Evolutionary conservation across 176 grass and related monocot species (phyloP).

Genomic region (Ananas comosus): DNA sequence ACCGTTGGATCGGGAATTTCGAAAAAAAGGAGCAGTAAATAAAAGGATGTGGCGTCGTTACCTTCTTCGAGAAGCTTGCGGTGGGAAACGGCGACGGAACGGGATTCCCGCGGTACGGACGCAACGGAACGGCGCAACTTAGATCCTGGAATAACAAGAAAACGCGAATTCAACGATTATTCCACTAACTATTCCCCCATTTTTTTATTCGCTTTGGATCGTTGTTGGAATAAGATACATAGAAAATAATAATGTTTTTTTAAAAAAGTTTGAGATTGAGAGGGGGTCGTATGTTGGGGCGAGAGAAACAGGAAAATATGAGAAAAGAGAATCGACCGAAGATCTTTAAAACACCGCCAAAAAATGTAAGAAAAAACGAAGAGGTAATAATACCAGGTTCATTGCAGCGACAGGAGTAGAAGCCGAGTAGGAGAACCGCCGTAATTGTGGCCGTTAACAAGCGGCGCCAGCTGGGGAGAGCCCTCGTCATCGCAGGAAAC

Average conservation of each 20-base stretch:
- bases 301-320: not conserved
- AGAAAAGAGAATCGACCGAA: not conserved
- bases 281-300: not conserved
- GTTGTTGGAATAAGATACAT: not conserved
- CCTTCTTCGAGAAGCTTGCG: slow-evolving; percentile 7
- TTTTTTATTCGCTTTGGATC: not conserved
- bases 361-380: not conserved
- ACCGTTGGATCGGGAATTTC: not conserved
- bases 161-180: not conserved
- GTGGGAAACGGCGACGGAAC: not conserved
- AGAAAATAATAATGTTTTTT: not conserved
- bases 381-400: not conserved
- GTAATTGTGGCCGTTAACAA: not conserved
- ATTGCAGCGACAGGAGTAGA: not conserved
- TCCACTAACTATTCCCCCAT: not conserved
- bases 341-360: not conserved
- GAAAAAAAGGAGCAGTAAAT: not conserved
- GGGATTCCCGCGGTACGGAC: not conserved
- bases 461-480: not conserved
- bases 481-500: not conserved
- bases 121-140: not conserved
- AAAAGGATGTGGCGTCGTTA: not conserved
- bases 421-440: not conserved
- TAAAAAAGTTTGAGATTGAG: not conserved
- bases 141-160: not conserved